Evolutionary conservation across 192 early-diverging fungal species (phyloP).

Genomic region (Spinellus fusiger): DNA sequence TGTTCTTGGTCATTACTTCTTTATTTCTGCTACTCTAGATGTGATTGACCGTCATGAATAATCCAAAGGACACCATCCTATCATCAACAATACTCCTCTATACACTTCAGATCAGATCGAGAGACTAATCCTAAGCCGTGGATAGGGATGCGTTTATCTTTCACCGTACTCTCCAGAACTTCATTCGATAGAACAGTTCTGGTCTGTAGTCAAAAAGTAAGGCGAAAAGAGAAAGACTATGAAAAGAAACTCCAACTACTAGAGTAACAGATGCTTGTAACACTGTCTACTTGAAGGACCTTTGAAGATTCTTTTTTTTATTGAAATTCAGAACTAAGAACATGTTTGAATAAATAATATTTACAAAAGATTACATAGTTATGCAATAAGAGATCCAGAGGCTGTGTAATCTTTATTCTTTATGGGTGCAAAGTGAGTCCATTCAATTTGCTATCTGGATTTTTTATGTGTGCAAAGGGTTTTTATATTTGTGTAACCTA

Average conservation of each 20-base stretch:
- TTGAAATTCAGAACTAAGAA: not conserved
- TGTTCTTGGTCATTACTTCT: not conserved
- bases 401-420: not conserved
- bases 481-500: constrained; percentile 5
- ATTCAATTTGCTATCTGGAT: too few relatives aligned
- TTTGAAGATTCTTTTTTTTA: not conserved
- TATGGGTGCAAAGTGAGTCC: too few relatives aligned
- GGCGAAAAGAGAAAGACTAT: not conserved
- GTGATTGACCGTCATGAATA: constrained; percentile 1
- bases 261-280: constrained; percentile 2
- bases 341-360: constrained; percentile 3
- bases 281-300: constrained; percentile 1
- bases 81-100: constrained; percentile 9
- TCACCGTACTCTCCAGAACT: constrained; percentile 8
- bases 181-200: constrained; percentile 13
- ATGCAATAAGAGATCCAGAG: not conserved
- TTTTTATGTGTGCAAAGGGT: constrained; percentile 2
- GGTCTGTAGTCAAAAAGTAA: constrained; percentile 7
- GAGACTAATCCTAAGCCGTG: not conserved
- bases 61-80: constrained; percentile 1
- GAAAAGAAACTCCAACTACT: not conserved
- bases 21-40: not conserved
- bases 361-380: constrained; percentile 1
- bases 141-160: too few relatives aligned
- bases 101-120: not conserved